Base-by-base conservation (phyloP, 192 early-diverging fungal genomes). In the Coemansia pectinata region DNA sequence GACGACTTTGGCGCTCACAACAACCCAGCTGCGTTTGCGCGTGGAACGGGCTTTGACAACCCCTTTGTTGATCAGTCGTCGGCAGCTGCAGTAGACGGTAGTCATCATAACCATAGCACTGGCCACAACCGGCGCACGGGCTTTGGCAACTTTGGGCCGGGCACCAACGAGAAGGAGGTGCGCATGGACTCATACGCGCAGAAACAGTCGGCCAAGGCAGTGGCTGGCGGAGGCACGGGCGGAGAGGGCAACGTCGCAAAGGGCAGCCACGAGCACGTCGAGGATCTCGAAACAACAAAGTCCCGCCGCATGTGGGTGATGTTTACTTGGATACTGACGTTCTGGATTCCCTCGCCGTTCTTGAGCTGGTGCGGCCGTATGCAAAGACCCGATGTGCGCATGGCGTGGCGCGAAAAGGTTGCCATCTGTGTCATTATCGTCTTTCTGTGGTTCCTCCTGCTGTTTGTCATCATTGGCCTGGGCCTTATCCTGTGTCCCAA, bases 341-440 rank as follows among this genome's bases (percentile, higher is more conserved):
- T 65, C n/a, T 78, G 76, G 76, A 57, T 81, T 44, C 79, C 79
- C 14, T 60, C 73, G 42, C 70, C 73, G 52, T 27, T 81, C 40
- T 63, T 81, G 47, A 23, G 34, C 41, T 15, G 34, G 45, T 27
- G 62, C 40, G 79, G 79, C 5, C 84, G 90, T 38, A 94, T 98
- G 93, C 93, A 91, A 73, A 88, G 95, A 25, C 88, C 91, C 33
- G 95, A 98, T 72, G 88, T 98, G 48, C 93, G 88, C 36, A 95
- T 96, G 94, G 96, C 96, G 17, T 98, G 94, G 94, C 85, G 96
- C 42, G 96, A 98, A 79, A 98, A 98, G 78, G 83, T 93, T 2
- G 87, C 90, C 4, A 85, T 98, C 34, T 95, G 92, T 80, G 79
- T 92, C 27, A 76, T 97, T 71, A 96, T 98, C 62, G 89, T 92